A percentile compares a stretch with the other conserved stretches of the same genome.
These are phyloP conservation scores for Aspergillus transmontanensis DNA, from an alignment of 2,329 filamentous ascomycete species.

Conservation along the genomic window DNA sequence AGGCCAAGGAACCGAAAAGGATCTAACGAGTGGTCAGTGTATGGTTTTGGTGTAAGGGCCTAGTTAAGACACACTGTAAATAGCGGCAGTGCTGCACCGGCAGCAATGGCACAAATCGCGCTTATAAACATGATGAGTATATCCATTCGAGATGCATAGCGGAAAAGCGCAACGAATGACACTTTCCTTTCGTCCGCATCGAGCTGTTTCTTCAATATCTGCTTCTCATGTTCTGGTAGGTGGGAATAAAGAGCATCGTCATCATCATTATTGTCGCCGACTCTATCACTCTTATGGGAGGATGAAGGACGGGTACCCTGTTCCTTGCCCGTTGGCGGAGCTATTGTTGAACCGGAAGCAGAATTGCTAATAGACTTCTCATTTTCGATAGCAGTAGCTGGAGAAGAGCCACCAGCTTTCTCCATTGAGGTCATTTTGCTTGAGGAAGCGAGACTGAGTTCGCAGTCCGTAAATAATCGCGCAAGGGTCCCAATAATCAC, in stretches of 20 bases:
- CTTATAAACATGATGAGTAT: slow-evolving; percentile 65
- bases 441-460: neutral
- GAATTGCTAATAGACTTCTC: slow-evolving; percentile 20
- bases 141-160: slow-evolving; percentile 70
- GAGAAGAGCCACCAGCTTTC: slow-evolving; percentile 5
- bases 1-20: slow-evolving; percentile 75
- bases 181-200: slow-evolving; percentile 65
- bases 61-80: slow-evolving; percentile 64
- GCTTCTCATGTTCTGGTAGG: slow-evolving; percentile 66
- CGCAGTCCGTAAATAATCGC: neutral
- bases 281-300: slow-evolving; percentile 10
- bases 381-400: slow-evolving; percentile 11
- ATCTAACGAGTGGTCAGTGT: slow-evolving; percentile 37
- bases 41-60: neutral
- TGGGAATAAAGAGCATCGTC: slow-evolving; percentile 60
- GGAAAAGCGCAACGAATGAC: slow-evolving; percentile 66
- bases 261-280: slow-evolving; percentile 41
- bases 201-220: slow-evolving; percentile 69
- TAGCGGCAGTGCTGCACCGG: slow-evolving; percentile 73
- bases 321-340: slow-evolving; percentile 19
- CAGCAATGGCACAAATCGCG: slow-evolving; percentile 66
- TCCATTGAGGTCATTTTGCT: slow-evolving; percentile 4
- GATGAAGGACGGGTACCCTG: slow-evolving; percentile 16
- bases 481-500: neutral
- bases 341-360: slow-evolving; percentile 28